Evolutionary conservation across 306 rosid species (phyloP).

Genomic region (Myrica gale): DNA sequence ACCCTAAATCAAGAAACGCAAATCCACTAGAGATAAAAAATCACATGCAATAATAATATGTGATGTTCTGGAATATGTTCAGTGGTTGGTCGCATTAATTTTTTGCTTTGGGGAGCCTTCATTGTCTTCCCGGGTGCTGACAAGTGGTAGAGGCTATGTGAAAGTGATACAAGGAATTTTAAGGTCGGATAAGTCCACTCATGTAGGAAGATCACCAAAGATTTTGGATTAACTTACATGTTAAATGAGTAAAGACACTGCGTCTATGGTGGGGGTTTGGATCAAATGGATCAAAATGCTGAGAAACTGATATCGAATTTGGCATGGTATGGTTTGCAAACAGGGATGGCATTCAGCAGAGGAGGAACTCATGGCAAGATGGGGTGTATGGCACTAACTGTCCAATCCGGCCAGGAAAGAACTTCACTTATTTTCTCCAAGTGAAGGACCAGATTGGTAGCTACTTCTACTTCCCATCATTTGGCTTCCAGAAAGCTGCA

Average conservation of each 20-base stretch:
- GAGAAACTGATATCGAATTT: not conserved
- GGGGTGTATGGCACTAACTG: slow-evolving; percentile 64
- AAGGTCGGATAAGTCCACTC: not conserved
- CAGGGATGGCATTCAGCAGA: slow-evolving; percentile 92
- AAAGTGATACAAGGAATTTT: not conserved
- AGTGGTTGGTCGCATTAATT: not conserved
- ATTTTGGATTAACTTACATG: too few species aligned
- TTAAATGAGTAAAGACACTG: too few species aligned
- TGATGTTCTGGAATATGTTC: not conserved
- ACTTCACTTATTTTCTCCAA: slow-evolving; percentile 58
- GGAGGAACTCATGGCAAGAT: slow-evolving; percentile 90
- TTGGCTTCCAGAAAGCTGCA: slow-evolving; percentile 70
- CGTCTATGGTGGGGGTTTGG: too few species aligned
- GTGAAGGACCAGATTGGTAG: slow-evolving; percentile 67
- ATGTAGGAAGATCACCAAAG: too few species aligned
- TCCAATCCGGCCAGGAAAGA: slow-evolving; percentile 58
- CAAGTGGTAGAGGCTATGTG: not conserved
- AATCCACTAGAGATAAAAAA: not conserved
- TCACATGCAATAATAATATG: too few species aligned
- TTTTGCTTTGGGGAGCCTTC: not conserved
- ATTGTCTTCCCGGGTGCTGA: not conserved
- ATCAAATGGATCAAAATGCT: not conserved
- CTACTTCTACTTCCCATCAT: slow-evolving; percentile 65
- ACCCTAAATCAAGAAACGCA: not conserved
- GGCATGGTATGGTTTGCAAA: slow-evolving; percentile 16